Conservation (phyloP, 352 stramenopile species). For the Globisporangium rhizosaccharum region DNA sequence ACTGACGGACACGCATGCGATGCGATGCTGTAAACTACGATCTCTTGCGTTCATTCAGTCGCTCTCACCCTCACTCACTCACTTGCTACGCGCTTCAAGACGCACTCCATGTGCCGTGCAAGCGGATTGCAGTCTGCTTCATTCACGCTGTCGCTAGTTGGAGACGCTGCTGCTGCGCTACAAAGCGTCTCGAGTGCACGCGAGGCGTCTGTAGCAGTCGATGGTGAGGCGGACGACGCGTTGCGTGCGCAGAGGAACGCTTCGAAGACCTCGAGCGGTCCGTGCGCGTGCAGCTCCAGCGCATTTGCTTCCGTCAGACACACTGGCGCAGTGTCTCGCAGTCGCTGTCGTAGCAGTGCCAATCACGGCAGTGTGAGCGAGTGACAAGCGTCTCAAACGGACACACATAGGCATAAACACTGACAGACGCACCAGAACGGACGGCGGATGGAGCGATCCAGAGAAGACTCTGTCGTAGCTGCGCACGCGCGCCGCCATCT, state of each 20-base stretch:
- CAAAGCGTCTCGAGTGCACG: neutral
- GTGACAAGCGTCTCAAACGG: neutral
- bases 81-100: slow-evolving; percentile 1
- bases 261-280: slow-evolving; percentile 14
- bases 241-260: neutral
- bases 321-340: neutral
- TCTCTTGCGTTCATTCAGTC: neutral
- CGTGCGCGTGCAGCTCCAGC: neutral
- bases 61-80: neutral
- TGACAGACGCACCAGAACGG: slow-evolving; percentile 27
- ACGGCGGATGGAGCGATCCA: slow-evolving; percentile 27
- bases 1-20: neutral
- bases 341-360: neutral
- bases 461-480: slow-evolving; percentile 33
- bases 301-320: neutral
- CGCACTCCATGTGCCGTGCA: slow-evolving; percentile 5
- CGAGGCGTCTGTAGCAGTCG: neutral
- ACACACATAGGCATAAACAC: neutral
- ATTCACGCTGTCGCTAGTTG: neutral
- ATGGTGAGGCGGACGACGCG: neutral
- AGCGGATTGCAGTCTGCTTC: slow-evolving; percentile 9
- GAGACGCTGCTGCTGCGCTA: neutral
- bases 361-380: neutral
- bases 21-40: neutral
- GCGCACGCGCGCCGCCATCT: slow-evolving; percentile 39